Percentiles rank a stretch among this genome's conserved stretches.
Conservation (phyloP, 1,284 basidiomycete species). For the Boletus hoseneyae region DNA sequence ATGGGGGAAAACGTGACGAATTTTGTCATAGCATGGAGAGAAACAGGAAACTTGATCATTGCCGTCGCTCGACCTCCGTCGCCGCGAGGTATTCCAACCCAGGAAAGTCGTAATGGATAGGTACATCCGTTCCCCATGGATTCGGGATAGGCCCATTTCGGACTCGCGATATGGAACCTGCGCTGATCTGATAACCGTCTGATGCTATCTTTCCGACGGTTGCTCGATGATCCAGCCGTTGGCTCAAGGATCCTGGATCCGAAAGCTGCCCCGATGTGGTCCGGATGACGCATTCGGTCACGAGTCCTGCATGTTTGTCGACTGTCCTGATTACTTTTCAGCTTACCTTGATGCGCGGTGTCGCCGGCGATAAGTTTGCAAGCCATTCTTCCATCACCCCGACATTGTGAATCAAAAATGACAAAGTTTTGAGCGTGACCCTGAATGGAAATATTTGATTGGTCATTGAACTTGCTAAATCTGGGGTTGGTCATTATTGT, state of each 20-base stretch:
- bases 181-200: constrained; percentile 6
- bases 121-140: not conserved
- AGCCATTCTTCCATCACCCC: no score
- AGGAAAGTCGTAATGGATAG: not conserved
- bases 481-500: no score
- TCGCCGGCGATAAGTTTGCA: not conserved
- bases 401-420: not conserved
- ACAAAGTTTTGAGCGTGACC: not conserved
- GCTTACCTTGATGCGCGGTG: not conserved
- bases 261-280: constrained; percentile 7
- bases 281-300: constrained; percentile 10
- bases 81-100: no score
- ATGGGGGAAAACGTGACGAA: no score
- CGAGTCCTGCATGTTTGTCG: not conserved
- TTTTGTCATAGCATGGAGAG: no score
- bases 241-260: constrained; percentile 4
- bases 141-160: not conserved
- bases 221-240: constrained; percentile 2
- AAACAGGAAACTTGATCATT: no score
- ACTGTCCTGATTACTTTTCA: not conserved
- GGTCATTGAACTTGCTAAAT: no score
- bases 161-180: constrained; percentile 14
- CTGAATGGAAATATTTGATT: no score
- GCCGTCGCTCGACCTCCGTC: no score
- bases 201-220: constrained; percentile 12